phyloP scores from a whole-genome alignment of 2,329 filamentous ascomycete species.

The Coleophoma crateriformis region DNA sequence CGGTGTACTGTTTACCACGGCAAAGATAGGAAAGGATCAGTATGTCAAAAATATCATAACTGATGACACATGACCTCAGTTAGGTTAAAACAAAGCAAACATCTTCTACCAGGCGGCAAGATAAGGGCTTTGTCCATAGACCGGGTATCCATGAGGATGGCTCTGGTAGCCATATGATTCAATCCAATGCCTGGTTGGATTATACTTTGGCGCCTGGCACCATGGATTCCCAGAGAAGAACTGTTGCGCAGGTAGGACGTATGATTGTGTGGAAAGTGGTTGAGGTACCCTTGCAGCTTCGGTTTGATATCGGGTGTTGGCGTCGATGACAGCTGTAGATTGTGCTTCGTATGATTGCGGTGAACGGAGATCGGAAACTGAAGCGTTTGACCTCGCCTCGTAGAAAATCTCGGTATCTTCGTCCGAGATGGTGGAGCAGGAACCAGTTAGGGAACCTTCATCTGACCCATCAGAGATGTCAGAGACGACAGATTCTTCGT shows the following conservation, averaged over 20 bases:
- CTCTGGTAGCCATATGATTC: slow-evolving; percentile 11
- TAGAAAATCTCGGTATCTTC: slow-evolving; percentile 11
- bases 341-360: not conserved
- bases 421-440: slow-evolving; percentile 18
- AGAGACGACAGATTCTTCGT: slow-evolving; percentile 50
- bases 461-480: slow-evolving; percentile 3
- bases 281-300: not conserved
- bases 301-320: too few species aligned
- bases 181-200: slow-evolving; percentile 7
- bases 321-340: too few species aligned
- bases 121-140: too few species aligned
- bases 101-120: too few species aligned
- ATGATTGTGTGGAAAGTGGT: slow-evolving; percentile 4
- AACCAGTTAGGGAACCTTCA: slow-evolving; percentile 17
- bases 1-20: slow-evolving; percentile 16
- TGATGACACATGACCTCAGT: too few species aligned
- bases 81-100: not conserved
- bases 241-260: slow-evolving; percentile 12
- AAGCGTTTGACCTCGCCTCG: slow-evolving; percentile 5
- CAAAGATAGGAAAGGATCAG: slow-evolving; percentile 5
- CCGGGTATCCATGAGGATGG: slow-evolving; percentile 9
- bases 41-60: not conserved
- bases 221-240: slow-evolving; percentile 11
- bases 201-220: slow-evolving; percentile 12
- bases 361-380: not conserved